Percentiles rank a stretch among this genome's conserved stretches.
phyloP scores from a whole-genome alignment of 1,284 basidiomycete genomes.

The Puccinia novopanici region DNA sequence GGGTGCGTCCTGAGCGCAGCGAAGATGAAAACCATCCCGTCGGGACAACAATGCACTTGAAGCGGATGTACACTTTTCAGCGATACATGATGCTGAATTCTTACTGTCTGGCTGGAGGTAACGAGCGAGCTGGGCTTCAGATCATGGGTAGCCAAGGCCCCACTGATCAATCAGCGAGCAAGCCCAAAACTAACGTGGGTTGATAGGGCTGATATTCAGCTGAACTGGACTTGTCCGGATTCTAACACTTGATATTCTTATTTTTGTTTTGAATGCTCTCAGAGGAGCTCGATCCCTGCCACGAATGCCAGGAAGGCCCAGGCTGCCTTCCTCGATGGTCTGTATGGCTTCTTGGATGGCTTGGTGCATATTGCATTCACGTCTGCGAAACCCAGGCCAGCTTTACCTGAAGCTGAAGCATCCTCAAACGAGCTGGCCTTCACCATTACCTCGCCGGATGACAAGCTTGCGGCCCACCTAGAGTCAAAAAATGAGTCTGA shows the following conservation, averaged over 20 bases:
- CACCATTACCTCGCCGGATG: background rate
- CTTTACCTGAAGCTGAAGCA: background rate
- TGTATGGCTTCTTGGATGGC: constrained; percentile 88
- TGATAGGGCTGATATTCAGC: background rate
- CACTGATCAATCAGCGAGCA: constrained; percentile 17
- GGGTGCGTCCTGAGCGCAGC: constrained; percentile 64
- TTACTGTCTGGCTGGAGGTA: constrained; percentile 79
- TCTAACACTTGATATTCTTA: background rate
- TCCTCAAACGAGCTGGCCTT: constrained; percentile 18
- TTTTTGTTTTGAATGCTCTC: constrained; percentile 8
- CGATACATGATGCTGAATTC: constrained; percentile 75
- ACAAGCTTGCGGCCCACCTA: background rate
- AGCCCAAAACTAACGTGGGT: constrained; percentile 15
- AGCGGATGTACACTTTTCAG: constrained; percentile 79
- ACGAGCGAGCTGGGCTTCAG: constrained; percentile 61
- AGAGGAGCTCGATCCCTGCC: constrained; percentile 53
- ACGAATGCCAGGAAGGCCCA: constrained; percentile 69
- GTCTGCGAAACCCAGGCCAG: constrained; percentile 21
- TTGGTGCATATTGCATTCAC: constrained; percentile 79
- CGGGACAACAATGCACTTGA: constrained; percentile 65
- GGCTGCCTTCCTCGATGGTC: constrained; percentile 80
- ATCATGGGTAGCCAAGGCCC: constrained; percentile 15
- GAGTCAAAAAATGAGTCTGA: background rate
- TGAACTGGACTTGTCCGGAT: background rate
- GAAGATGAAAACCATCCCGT: constrained; percentile 45